Conservation (phyloP, 2,329 filamentous ascomycete genomes). For the Ophiosphaerella narmari region DNA sequence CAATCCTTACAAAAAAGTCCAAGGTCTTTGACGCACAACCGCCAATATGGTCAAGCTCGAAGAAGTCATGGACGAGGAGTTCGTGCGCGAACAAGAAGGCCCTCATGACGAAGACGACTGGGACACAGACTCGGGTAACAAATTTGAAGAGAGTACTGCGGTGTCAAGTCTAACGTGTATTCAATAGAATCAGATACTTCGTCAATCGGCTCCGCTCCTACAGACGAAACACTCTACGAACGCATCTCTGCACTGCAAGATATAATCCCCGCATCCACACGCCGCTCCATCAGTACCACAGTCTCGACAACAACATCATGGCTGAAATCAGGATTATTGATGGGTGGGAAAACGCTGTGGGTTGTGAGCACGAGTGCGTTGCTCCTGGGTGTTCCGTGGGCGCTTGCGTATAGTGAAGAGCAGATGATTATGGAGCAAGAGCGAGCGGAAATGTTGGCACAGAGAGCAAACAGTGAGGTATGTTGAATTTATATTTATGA, state of each 20-base stretch:
- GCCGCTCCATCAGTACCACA: slow-evolving; percentile 56
- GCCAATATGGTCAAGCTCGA: slow-evolving; percentile 89
- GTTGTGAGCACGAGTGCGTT: slow-evolving; percentile 87
- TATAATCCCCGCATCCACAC: slow-evolving; percentile 79
- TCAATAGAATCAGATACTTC: slow-evolving; percentile 77
- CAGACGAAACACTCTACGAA: slow-evolving; percentile 59
- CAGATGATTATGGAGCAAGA: slow-evolving; percentile 98
- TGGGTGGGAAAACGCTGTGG: slow-evolving; percentile 88
- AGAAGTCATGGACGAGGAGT: slow-evolving; percentile 96
- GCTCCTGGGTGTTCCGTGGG: slow-evolving; percentile 89
- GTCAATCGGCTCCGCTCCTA: slow-evolving; percentile 57
- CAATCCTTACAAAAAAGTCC: not conserved
- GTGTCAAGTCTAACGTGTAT: slow-evolving; percentile 4
- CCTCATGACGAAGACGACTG: slow-evolving; percentile 79
- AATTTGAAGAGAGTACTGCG: slow-evolving; percentile 45
- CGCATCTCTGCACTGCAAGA: slow-evolving; percentile 74
- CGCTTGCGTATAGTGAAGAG: slow-evolving; percentile 91
- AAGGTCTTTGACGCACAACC: slow-evolving; percentile 3
- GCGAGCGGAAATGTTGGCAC: slow-evolving; percentile 94
- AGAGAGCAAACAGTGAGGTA: slow-evolving; percentile 78
- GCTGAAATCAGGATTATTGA: slow-evolving; percentile 65
- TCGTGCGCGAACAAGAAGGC: slow-evolving; percentile 72
- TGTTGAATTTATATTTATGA: not conserved
- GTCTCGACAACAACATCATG: slow-evolving; percentile 59
- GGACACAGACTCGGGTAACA: slow-evolving; percentile 88